Evolutionary conservation across 345 rosid genomes (phyloP).

Genomic region (Nasturtium officinale): DNA sequence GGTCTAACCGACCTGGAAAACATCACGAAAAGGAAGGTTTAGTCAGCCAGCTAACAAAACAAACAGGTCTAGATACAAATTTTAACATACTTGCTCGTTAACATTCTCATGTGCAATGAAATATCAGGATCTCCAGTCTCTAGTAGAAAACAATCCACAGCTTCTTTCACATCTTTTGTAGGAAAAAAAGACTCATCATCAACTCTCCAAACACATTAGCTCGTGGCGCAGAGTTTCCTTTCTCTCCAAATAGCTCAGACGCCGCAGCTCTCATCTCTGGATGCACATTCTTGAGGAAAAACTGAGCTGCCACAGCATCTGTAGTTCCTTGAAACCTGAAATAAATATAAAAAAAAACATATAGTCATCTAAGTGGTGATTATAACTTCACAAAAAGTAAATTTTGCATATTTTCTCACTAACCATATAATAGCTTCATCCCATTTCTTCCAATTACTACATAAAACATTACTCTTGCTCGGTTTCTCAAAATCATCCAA

Average conservation of each 20-base stretch:
- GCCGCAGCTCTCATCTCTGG: slow-evolving; percentile 80
- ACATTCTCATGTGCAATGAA: slow-evolving; percentile 91
- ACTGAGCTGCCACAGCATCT: slow-evolving; percentile 93
- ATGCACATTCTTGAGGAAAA: slow-evolving; percentile 87
- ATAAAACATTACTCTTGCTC: slow-evolving; percentile 66
- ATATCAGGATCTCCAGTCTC: slow-evolving; percentile 75
- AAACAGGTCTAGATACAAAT: not conserved
- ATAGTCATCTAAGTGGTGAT: slow-evolving; percentile 10
- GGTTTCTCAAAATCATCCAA: slow-evolving; percentile 95
- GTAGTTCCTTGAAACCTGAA: slow-evolving; percentile 93
- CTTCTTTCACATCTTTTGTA: slow-evolving; percentile 72
- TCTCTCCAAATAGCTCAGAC: slow-evolving; percentile 65
- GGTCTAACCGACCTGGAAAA: slow-evolving; percentile 82
- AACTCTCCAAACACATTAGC: slow-evolving; percentile 95
- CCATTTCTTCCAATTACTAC: slow-evolving; percentile 96
- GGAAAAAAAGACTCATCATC: slow-evolving; percentile 86
- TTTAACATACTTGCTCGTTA: slow-evolving; percentile 67
- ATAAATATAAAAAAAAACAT: slow-evolving; percentile 26
- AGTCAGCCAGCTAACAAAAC: not conserved
- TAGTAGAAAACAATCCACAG: slow-evolving; percentile 73
- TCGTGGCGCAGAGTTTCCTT: slow-evolving; percentile 54
- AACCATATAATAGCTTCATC: slow-evolving; percentile 87
- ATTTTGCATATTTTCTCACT: slow-evolving; percentile 5
- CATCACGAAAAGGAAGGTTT: not conserved
- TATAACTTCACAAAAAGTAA: slow-evolving; percentile 7